phyloP scores from a whole-genome alignment of 2,329 filamentous ascomycete genomes.

The Stachybotrys elegans region DNA sequence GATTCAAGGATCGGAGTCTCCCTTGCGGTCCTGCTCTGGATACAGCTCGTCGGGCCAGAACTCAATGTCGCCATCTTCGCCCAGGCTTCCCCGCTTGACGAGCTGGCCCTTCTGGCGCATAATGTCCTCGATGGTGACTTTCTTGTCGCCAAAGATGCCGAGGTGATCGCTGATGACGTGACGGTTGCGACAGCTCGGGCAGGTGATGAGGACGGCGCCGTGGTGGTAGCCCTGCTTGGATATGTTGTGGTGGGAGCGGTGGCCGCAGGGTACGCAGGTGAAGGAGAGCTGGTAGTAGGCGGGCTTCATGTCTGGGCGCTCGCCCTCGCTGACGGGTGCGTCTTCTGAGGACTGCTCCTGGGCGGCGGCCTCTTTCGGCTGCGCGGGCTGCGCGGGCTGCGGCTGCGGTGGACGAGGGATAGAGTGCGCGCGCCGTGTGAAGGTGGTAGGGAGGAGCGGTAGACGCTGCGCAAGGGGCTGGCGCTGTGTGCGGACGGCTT shows the following conservation, averaged over 20 bases:
- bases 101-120: constrained; percentile 70
- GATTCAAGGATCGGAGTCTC: too few relatives aligned
- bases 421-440: constrained; percentile 25
- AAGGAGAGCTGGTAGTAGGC: constrained; percentile 86
- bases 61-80: constrained; percentile 80
- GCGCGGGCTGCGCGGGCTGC: constrained; percentile 9
- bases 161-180: constrained; percentile 93
- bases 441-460: constrained; percentile 9
- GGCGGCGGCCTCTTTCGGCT: constrained; percentile 6
- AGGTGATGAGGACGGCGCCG: constrained; percentile 84
- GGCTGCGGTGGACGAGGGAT: constrained; percentile 28
- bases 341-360: too few relatives aligned
- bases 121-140: constrained; percentile 70
- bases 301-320: constrained; percentile 29
- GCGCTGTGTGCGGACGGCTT: too few relatives aligned
- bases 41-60: constrained; percentile 72
- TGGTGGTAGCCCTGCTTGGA: constrained; percentile 94
- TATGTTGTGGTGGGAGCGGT: constrained; percentile 76
- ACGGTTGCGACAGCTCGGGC: constrained; percentile 77
- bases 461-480: too few relatives aligned
- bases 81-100: constrained; percentile 65
- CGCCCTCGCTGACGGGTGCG: constrained; percentile 20
- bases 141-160: constrained; percentile 66
- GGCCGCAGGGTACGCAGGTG: constrained; percentile 81
- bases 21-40: too few relatives aligned